phyloP scores from a whole-genome alignment of 2,329 filamentous ascomycete species.

The Cladobotryum mycophilum region DNA sequence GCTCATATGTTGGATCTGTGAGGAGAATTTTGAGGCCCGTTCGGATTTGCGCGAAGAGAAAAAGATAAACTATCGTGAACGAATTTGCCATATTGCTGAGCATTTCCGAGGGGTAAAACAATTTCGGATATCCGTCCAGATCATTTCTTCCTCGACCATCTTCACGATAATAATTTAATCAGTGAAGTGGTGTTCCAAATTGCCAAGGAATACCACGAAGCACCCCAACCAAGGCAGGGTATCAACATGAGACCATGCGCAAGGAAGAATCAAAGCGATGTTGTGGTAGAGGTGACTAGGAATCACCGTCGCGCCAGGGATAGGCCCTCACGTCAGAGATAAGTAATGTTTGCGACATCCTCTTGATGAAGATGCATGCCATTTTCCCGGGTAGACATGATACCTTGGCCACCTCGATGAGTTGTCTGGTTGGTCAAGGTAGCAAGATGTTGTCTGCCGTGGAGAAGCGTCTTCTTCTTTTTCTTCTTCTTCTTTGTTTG shows the following conservation, averaged over 20 bases:
- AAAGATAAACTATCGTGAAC: constrained; percentile 25
- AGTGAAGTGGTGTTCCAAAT: constrained; percentile 16
- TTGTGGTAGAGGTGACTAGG: not conserved
- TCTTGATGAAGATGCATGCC: too few species aligned
- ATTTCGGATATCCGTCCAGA: constrained; percentile 31
- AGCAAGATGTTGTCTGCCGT: too few species aligned
- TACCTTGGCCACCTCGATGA: too few species aligned
- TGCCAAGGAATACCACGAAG: constrained; percentile 6
- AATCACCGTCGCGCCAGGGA: not conserved
- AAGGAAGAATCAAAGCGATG: not conserved
- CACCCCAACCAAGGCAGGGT: constrained; percentile 6
- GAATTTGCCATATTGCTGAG: constrained; percentile 44
- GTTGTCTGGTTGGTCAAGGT: too few species aligned
- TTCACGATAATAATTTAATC: constrained; percentile 25
- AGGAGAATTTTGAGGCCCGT: constrained; percentile 26
- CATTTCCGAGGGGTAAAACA: constrained; percentile 33
- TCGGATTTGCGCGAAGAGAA: constrained; percentile 5
- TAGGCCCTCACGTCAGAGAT: too few species aligned
- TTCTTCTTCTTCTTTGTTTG: not conserved
- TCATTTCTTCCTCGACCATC: constrained; percentile 34
- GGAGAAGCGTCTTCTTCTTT: not conserved
- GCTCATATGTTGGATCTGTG: constrained; percentile 47
- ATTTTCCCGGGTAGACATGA: too few species aligned
- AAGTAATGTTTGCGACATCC: too few species aligned
- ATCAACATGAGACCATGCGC: not conserved